A percentile compares a stretch with the other conserved stretches of the same genome.
Conservation (phyloP, 2,329 filamentous ascomycete genomes). For the Aspergillus uvarum region DNA sequence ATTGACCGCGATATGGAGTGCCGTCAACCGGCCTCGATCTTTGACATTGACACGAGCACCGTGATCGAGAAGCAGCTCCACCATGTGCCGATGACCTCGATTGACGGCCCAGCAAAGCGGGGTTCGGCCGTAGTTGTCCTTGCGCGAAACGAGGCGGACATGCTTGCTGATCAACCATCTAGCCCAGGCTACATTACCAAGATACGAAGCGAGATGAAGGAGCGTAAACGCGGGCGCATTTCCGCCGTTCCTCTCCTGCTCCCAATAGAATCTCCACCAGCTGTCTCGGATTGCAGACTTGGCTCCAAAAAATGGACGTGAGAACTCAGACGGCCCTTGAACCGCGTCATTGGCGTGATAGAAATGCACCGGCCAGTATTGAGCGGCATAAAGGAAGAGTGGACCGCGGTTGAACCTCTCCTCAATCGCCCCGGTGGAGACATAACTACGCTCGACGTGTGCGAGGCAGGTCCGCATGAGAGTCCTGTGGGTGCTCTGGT, state of each 20-base stretch:
- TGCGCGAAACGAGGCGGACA: conserved; percentile 19
- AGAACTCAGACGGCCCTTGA: conserved; percentile 21
- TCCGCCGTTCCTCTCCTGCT: conserved; percentile 26
- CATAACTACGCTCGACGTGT: conserved; percentile 19
- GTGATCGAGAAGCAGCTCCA: conserved; percentile 10
- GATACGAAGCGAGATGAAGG: conserved; percentile 26
- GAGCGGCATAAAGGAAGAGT: conserved; percentile 24
- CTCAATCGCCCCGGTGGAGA: conserved; percentile 6
- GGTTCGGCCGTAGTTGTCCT: conserved; percentile 16
- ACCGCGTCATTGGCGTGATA: conserved; percentile 21
- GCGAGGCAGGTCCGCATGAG: conserved; percentile 25
- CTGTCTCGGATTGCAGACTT: conserved; percentile 22
- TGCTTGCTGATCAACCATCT: conserved; percentile 21
- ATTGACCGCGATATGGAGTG: conserved; percentile 25
- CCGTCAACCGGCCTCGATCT: conserved; percentile 19
- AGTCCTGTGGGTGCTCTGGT: conserved; percentile 17
- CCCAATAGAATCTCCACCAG: conserved; percentile 28
- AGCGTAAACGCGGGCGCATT: conserved; percentile 27
- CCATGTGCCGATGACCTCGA: conserved; percentile 15
- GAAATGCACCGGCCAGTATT: conserved; percentile 23
- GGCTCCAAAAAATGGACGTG: conserved; percentile 24
- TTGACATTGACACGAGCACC: conserved; percentile 10
- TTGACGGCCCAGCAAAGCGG: conserved; percentile 16
- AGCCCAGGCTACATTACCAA: conserved; percentile 26
- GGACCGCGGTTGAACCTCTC: conserved; percentile 7